phyloP scores from a whole-genome alignment of 75 land plant species.

The Larix kaempferi region DNA sequence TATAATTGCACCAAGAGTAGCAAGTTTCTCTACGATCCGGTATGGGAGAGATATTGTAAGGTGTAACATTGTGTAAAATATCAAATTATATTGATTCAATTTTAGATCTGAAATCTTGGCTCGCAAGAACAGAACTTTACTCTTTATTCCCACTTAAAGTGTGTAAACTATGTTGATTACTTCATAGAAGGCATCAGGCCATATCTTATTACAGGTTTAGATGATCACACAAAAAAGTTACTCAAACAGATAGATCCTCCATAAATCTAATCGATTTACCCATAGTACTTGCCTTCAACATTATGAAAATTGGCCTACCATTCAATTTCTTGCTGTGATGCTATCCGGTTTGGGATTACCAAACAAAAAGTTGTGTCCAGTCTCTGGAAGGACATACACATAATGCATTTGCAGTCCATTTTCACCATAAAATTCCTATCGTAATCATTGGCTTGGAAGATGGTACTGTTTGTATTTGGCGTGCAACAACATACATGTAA shows the following conservation, averaged over 20 bases:
- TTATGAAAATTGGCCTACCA: too few relatives aligned
- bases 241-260: neutral
- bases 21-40: too few relatives aligned
- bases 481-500: conserved; percentile 79
- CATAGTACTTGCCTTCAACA: neutral
- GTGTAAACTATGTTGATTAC: conserved; percentile 89
- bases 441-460: conserved; percentile 86
- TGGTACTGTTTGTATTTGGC: conserved; percentile 95
- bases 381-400: conserved; percentile 85
- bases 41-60: too few relatives aligned
- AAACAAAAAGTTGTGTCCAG: conserved; percentile 81
- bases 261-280: neutral
- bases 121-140: conserved; percentile 84
- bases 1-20: too few relatives aligned
- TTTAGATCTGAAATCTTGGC: conserved; percentile 90
- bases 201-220: conserved; percentile 85
- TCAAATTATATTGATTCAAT: too few relatives aligned
- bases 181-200: conserved; percentile 65
- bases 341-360: conserved; percentile 79
- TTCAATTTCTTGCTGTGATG: neutral
- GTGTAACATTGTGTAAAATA: too few relatives aligned
- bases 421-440: conserved; percentile 86
- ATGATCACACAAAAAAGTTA: conserved; percentile 91
- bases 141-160: conserved; percentile 80
- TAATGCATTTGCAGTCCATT: conserved; percentile 80